Evolutionary conservation across 2,329 filamentous ascomycete genomes (phyloP).

Genomic region (Sporothrix protearum): DNA sequence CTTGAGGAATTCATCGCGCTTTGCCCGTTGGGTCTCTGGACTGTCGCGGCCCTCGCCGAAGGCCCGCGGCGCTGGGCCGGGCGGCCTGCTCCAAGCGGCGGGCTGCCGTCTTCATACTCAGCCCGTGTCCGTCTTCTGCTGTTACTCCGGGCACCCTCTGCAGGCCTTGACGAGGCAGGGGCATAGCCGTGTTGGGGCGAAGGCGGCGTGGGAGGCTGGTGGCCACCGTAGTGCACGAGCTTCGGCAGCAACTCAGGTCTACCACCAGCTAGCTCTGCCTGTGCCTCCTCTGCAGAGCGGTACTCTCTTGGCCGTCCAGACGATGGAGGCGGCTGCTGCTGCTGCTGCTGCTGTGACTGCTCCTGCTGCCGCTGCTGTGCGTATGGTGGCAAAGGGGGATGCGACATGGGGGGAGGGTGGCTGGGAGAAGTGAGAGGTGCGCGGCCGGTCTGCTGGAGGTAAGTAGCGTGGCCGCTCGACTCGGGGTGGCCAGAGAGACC

Average conservation of each 20-base stretch:
- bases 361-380: slow-evolving; percentile 15
- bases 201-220: slow-evolving; percentile 88
- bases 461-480: slow-evolving; percentile 47
- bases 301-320: slow-evolving; percentile 75
- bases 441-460: slow-evolving; percentile 62
- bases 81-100: slow-evolving; percentile 74
- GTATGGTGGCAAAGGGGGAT: slow-evolving; percentile 22
- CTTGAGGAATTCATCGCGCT: slow-evolving; percentile 88
- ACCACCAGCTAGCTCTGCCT: slow-evolving; percentile 85
- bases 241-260: slow-evolving; percentile 87
- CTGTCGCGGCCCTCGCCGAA: slow-evolving; percentile 80
- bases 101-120: slow-evolving; percentile 90
- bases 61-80: slow-evolving; percentile 60
- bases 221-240: slow-evolving; percentile 90
- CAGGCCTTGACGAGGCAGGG: slow-evolving; percentile 30
- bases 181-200: slow-evolving; percentile 61
- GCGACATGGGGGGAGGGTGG: slow-evolving; percentile 55
- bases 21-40: slow-evolving; percentile 75
- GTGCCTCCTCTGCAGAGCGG: slow-evolving; percentile 91
- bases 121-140: slow-evolving; percentile 74
- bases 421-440: slow-evolving; percentile 74
- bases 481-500: slow-evolving; percentile 63
- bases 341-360: slow-evolving; percentile 37
- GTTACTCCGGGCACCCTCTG: slow-evolving; percentile 54
- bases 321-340: slow-evolving; percentile 47